Conservation (phyloP, 352 stramenopile species). For the Peronospora farinosa region DNA sequence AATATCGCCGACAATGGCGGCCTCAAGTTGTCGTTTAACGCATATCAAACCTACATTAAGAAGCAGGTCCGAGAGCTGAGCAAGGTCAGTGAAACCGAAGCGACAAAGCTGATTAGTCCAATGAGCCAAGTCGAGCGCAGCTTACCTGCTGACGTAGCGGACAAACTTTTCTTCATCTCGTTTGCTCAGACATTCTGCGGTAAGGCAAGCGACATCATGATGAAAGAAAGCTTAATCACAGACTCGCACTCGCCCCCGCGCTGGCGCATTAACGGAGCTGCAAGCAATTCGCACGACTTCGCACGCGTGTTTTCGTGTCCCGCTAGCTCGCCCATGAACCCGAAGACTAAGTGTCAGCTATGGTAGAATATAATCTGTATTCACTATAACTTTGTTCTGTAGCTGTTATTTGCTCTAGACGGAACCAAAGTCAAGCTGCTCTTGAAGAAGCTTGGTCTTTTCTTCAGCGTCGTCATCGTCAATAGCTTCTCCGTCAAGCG, state of each 20-base stretch:
- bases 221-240: no score
- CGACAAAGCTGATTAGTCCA: constrained; percentile 3
- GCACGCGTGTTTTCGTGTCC: constrained; percentile 51
- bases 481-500: constrained; percentile 15
- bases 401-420: constrained; percentile 7
- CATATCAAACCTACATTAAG: constrained; percentile 43
- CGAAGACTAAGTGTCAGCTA: constrained; percentile 57
- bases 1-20: constrained; percentile 84
- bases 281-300: constrained; percentile 76
- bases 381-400: constrained; percentile 16
- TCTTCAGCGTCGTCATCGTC: constrained; percentile 18
- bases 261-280: constrained; percentile 73
- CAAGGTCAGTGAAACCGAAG: constrained; percentile 22
- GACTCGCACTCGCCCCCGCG: constrained; percentile 39
- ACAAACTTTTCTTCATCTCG: constrained; percentile 75
- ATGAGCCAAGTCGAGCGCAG: constrained; percentile 49
- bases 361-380: constrained; percentile 46
- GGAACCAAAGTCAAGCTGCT: constrained; percentile 12
- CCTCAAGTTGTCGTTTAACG: constrained; percentile 61
- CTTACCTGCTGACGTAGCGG: constrained; percentile 15
- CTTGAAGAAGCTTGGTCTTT: constrained; percentile 25
- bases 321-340: constrained; percentile 54
- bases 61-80: constrained; percentile 11
- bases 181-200: constrained; percentile 68
- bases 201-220: constrained; percentile 49